phyloP scores from a whole-genome alignment of 805 yeast species.

The Barnettozyma wickerhamii region DNA sequence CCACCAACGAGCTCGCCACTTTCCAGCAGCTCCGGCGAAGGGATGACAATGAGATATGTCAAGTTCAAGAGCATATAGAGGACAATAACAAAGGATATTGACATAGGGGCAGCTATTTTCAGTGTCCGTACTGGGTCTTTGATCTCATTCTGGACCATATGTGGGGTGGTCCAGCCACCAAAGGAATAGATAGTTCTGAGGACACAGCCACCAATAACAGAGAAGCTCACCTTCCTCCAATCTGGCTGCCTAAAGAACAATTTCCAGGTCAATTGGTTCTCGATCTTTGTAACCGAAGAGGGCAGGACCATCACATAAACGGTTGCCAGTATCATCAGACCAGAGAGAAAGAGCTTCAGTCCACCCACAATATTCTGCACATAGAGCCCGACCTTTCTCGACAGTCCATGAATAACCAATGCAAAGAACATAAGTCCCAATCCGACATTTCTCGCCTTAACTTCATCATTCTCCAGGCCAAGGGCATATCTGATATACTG shows the following conservation, averaged over 20 bases:
- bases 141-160: constrained; percentile 53
- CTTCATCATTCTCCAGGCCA: constrained; percentile 33
- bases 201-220: constrained; percentile 49
- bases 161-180: constrained; percentile 58
- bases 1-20: constrained; percentile 57
- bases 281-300: constrained; percentile 38
- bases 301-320: constrained; percentile 50
- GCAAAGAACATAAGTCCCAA: constrained; percentile 32
- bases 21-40: constrained; percentile 43
- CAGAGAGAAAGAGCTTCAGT: constrained; percentile 49
- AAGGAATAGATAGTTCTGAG: constrained; percentile 52
- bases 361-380: constrained; percentile 60
- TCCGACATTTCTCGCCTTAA: constrained; percentile 37
- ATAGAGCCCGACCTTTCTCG: constrained; percentile 51
- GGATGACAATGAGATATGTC: constrained; percentile 49
- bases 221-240: constrained; percentile 28
- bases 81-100: constrained; percentile 40
- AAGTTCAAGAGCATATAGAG: constrained; percentile 48
- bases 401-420: constrained; percentile 48
- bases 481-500: constrained; percentile 46
- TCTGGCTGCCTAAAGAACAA: constrained; percentile 29
- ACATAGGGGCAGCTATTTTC: constrained; percentile 52
- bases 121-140: constrained; percentile 51
- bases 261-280: constrained; percentile 36
- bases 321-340: constrained; percentile 50